A percentile compares a stretch with the other conserved stretches of the same genome.
These are phyloP conservation scores for Tubosaeta sp. DNA, from an alignment of 768 basidiomycete species.

Conservation along the genomic window DNA sequence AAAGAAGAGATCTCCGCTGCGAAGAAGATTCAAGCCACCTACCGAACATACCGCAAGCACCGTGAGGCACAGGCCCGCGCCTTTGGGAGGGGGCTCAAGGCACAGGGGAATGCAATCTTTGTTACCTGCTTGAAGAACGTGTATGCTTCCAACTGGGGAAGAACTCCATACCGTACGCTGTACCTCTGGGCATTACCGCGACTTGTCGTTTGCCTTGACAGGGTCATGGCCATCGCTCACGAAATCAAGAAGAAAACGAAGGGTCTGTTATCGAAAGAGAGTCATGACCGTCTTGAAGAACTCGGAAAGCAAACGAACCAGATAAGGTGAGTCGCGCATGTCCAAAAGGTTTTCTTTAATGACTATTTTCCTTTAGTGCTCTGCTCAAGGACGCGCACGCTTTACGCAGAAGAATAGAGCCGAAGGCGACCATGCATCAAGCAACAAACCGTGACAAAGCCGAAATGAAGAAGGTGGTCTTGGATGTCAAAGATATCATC, in stretches of 20 bases:
- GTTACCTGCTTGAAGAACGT: conserved; percentile 26
- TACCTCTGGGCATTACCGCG: conserved; percentile 39
- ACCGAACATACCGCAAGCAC: conserved; percentile 8
- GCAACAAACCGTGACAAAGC: conserved; percentile 13
- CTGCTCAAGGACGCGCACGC: conserved; percentile 23
- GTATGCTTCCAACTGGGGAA: conserved; percentile 26
- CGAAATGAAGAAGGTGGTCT: conserved; percentile 25
- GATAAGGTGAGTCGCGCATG: conserved; percentile 30
- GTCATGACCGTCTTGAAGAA: conserved; percentile 35
- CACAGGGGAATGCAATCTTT: conserved; percentile 24
- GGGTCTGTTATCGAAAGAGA: conserved; percentile 23
- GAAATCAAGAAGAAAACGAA: conserved; percentile 32
- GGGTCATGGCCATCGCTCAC: conserved; percentile 22
- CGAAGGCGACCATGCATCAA: conserved; percentile 28
- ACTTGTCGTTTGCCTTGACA: conserved; percentile 39
- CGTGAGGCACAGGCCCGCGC: conserved; percentile 4
- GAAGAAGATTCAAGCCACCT: conserved; percentile 17
- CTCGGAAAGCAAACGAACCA: conserved; percentile 27
- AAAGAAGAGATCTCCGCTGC: conserved; percentile 27
- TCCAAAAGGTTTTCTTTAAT: neutral
- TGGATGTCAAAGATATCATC: conserved; percentile 28
- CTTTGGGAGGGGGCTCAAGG: conserved; percentile 16
- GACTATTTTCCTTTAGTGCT: conserved; percentile 14
- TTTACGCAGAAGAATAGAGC: conserved; percentile 32
- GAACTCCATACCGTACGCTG: conserved; percentile 31